Base-by-base conservation (phyloP, 768 basidiomycete species). In the Tricholoma sp. region DNA sequence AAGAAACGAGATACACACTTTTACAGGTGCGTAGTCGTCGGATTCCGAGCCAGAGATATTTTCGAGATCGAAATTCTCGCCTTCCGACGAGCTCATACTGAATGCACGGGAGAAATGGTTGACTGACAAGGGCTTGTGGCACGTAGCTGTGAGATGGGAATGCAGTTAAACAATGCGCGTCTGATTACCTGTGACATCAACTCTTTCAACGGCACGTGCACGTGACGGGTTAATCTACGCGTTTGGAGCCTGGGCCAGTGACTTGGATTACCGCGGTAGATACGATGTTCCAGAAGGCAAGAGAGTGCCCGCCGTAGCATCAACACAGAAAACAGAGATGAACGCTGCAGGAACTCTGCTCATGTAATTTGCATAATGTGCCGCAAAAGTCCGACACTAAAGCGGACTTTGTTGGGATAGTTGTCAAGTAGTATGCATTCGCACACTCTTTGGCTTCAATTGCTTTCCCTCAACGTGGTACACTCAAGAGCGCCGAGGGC, bases 1-100 rank as follows among this genome's bases (percentile, higher is more conserved):
- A 52, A 18, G 18, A 59, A 31, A 20, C 34, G 13, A 28, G 34
- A 28, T 32, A 67, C 72, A 45, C 49, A 74, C 75, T 73, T 83
- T 83, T 15, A 77, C 74, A 4, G 87, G 86, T 24, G 75, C 78
- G 66, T 83, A 89, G 63, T 77, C 83, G 0, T 91, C 89, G 13
- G 85, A 88, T 52, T 87, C 89, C 28, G 79, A 80, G 3, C 73
- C 82, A 50, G 84, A 85, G 24, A 81, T 61, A 61, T 79, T 68
- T 58, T 83, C 79, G 50, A 88, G 62, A 59, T 84, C 81, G 51
- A 85, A 90, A 61, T 78, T 81, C 70, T 91, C 89, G 51, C 70
- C 80, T 66, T 86, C 88, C 10, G 87, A 87, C 54, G 86, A 87
- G 70, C 84, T 88, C 89, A 91, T 90, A 54, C 60, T 67, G 41